Percentiles rank a stretch among this genome's conserved stretches.
phyloP scores from a whole-genome alignment of 495 filamentous ascomycete species.

The Neurospora tetrasperma region DNA sequence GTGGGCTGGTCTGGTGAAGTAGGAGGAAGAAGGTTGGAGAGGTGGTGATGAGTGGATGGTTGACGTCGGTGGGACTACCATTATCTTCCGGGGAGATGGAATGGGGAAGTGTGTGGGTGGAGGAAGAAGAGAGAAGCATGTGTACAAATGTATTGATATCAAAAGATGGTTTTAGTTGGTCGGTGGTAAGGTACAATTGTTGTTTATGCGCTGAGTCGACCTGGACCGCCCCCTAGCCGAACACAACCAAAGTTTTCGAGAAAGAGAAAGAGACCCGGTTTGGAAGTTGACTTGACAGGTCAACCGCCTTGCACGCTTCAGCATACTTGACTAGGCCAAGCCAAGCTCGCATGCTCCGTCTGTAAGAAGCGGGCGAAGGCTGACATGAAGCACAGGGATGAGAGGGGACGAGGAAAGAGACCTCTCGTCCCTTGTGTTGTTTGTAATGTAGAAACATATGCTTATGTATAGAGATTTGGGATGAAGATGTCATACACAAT shows the following conservation, averaged over 20 bases:
- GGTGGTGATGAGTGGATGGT: background rate
- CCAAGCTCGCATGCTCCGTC: background rate
- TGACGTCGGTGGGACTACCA: background rate
- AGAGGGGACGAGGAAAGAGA: background rate
- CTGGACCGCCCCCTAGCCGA: background rate
- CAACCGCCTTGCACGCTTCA: background rate
- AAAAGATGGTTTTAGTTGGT: background rate
- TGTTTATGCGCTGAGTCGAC: background rate
- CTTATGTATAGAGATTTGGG: background rate
- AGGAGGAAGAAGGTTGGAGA: background rate
- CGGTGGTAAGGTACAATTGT: background rate
- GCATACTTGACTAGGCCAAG: background rate
- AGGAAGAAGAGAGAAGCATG: background rate
- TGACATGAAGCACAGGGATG: background rate
- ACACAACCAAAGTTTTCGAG: background rate
- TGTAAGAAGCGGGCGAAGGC: background rate
- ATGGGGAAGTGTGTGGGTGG: background rate
- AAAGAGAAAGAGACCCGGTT: background rate
- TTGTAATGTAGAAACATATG: background rate
- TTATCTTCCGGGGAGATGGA: background rate
- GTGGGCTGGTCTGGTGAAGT: background rate
- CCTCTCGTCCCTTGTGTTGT: background rate
- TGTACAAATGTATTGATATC: conserved; percentile 1
- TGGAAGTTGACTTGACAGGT: background rate
- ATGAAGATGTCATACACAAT: background rate